Percentiles rank a stretch among this genome's conserved stretches.
These are phyloP conservation scores for Sisymbrium irio DNA, from an alignment of 345 rosid species.

Conservation along the genomic window DNA sequence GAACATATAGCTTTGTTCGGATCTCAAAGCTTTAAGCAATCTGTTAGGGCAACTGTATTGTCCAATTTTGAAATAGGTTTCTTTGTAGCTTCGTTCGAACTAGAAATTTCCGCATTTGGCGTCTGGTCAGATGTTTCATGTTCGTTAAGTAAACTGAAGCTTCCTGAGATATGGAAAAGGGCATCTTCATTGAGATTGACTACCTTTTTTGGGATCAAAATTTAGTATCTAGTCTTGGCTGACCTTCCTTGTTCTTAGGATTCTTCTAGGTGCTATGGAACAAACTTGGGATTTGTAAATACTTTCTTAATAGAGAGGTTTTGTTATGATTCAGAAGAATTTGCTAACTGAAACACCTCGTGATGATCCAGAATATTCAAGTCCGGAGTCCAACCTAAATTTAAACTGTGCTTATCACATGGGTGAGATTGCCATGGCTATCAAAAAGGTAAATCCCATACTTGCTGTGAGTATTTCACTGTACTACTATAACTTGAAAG, in stretches of 20 bases:
- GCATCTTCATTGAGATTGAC: not conserved
- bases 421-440: constrained; percentile 96
- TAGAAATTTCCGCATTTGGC: not conserved
- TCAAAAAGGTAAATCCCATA: constrained; percentile 63
- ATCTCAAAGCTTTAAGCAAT: not conserved
- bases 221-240: not conserved
- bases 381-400: constrained; percentile 88
- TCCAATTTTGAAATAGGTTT: not conserved
- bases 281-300: constrained; percentile 1
- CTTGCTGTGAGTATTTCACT: constrained; percentile 1
- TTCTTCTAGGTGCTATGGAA: constrained; percentile 8
- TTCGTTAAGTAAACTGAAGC: not conserved
- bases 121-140: not conserved
- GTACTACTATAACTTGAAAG: not conserved
- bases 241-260: constrained; percentile 2
- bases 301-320: constrained; percentile 1
- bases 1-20: constrained; percentile 2
- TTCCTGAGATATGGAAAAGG: not conserved
- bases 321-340: constrained; percentile 11
- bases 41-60: not conserved
- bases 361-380: constrained; percentile 61
- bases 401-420: constrained; percentile 73
- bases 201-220: not conserved
- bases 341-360: constrained; percentile 16
- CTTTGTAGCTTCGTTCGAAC: not conserved